Percentiles rank a stretch among this genome's conserved stretches.
Conservation (phyloP, 164 flowering plant genomes). For the Chimonanthus praecox region DNA sequence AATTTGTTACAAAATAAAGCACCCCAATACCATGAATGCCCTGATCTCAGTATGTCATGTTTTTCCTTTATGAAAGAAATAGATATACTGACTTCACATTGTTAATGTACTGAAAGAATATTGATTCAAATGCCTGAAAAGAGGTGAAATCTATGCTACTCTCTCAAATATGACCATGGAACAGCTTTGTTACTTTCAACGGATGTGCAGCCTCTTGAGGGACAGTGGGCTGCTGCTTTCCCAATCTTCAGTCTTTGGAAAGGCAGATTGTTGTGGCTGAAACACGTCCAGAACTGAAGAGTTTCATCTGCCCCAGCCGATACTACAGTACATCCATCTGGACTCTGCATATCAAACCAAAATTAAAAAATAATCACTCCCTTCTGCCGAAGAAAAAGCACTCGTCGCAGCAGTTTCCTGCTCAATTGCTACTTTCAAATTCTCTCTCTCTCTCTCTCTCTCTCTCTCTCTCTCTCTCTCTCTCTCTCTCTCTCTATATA, state of each 20-base stretch:
- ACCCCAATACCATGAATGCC: no score
- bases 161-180: not conserved
- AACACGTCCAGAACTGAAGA: slow-evolving; percentile 47
- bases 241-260: slow-evolving; percentile 17
- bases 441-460: no score
- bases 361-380: not conserved
- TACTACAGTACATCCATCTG: slow-evolving; percentile 47
- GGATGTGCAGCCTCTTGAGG: slow-evolving; percentile 28
- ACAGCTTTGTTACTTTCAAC: slow-evolving; percentile 21
- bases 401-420: not conserved
- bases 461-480: no score
- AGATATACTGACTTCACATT: no score
- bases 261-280: slow-evolving; percentile 25
- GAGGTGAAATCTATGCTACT: no score
- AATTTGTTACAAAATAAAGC: no score
- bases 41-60: no score
- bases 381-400: not conserved
- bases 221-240: slow-evolving; percentile 30
- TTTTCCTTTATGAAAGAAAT: no score
- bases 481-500: no score
- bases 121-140: no score
- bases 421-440: no score
- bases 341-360: slow-evolving; percentile 33
- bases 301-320: slow-evolving; percentile 51
- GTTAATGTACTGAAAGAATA: no score